Base-by-base conservation (phyloP, 2,329 filamentous ascomycete species). In the Monilinia aucupariae region DNA sequence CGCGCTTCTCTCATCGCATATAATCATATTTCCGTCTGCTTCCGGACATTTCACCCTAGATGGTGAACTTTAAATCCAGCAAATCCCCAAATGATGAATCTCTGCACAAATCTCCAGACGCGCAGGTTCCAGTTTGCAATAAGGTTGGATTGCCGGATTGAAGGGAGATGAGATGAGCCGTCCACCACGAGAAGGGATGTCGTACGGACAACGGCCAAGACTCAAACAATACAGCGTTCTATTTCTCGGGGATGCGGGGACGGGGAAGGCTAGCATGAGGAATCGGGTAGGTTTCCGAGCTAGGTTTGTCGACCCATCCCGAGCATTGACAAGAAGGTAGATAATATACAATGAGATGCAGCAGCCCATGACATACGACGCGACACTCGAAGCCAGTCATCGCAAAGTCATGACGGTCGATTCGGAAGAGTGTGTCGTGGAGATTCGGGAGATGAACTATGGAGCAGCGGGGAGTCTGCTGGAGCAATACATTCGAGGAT, bases 381-480 rank as follows among this genome's bases (percentile, higher is more conserved):
- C 27, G 3, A 56, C 20, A 2, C n/a, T 25, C 13, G 54, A 58
- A 4, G 54, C 34, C 2, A 8, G 13, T 34, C 9, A 3, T 1
- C 34, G 0, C 20, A 37, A 5, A 39, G 0, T 1, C 22, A 27
- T 59, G 30, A 50, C 56, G 12, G 20, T 51, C 6, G n/a, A 25
- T 30, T 50, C 56, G 22, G 34, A 59, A 17, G 9, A 51, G 5
- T 51, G 8, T 25, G 8, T 47, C 1, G 13, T 58, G 6, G 8
- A 58, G 15, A 37, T 47, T 17, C 0, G 0, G n/a, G n/a, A 47
- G 2, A 5, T 25, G 5, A 6, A 58, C 17, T 20, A 34, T 20
- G 43, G 1, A 25, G 22, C 15, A 22, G 3, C n/a, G n/a, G 0
- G 4, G 0, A 2, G 0, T 17, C 1, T 17, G 9, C 25, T 27